These are phyloP conservation scores for Globisporangium apiculatum DNA, from an alignment of 352 stramenopile genomes.

Conservation along the genomic window DNA sequence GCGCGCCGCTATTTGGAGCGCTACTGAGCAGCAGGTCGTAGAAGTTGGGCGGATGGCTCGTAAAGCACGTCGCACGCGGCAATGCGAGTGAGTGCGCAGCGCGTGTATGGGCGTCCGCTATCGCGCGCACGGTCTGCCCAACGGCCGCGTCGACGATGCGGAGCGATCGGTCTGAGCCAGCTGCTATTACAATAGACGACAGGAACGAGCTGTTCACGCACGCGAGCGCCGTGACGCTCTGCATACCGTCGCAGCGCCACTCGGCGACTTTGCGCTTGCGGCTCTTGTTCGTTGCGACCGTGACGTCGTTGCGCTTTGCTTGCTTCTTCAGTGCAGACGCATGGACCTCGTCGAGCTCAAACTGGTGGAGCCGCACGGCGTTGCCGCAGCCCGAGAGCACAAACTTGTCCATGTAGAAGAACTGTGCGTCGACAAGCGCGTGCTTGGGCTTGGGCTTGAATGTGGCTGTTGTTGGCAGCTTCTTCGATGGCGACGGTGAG, in stretches of 20 bases:
- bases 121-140: slow-evolving; percentile 42
- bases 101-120: slow-evolving; percentile 55
- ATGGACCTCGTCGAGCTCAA: slow-evolving; percentile 57
- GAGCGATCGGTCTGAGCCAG: slow-evolving; percentile 70
- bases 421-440: slow-evolving; percentile 60
- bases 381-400: slow-evolving; percentile 64
- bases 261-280: slow-evolving; percentile 59
- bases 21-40: slow-evolving; percentile 83
- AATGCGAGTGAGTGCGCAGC: slow-evolving; percentile 61
- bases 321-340: slow-evolving; percentile 30
- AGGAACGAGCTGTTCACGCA: slow-evolving; percentile 80
- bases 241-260: slow-evolving; percentile 56
- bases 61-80: slow-evolving; percentile 55
- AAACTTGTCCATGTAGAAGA: slow-evolving; percentile 90
- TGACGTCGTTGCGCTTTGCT: slow-evolving; percentile 31
- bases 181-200: slow-evolving; percentile 66
- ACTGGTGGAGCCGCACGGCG: slow-evolving; percentile 59
- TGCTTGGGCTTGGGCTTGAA: slow-evolving; percentile 13
- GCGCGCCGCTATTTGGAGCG: slow-evolving; percentile 54
- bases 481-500: slow-evolving; percentile 16
- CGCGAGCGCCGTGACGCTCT: slow-evolving; percentile 55
- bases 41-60: slow-evolving; percentile 65
- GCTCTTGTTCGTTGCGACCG: slow-evolving; percentile 45
- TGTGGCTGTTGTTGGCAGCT: neutral
- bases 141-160: slow-evolving; percentile 66